phyloP scores from a whole-genome alignment of 2,329 filamentous ascomycete species.

The Exserohilum rostratum region DNA sequence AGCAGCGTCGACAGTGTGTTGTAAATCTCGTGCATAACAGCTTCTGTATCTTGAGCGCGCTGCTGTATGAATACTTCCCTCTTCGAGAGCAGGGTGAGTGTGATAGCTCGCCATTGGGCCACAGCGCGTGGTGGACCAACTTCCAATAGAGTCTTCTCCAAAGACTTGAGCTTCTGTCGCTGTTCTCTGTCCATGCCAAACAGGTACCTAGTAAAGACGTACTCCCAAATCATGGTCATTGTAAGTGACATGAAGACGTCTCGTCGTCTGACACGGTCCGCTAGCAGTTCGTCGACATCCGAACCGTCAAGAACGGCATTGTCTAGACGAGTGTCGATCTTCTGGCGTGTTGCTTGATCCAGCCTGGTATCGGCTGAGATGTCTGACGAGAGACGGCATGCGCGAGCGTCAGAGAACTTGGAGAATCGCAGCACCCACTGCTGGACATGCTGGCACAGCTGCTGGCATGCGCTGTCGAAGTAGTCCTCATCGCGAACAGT shows the following conservation, averaged over 20 bases:
- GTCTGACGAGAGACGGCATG: slow-evolving; percentile 81
- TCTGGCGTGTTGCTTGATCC: slow-evolving; percentile 61
- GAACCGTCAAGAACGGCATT: slow-evolving; percentile 93
- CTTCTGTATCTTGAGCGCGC: slow-evolving; percentile 88
- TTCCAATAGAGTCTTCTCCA: slow-evolving; percentile 90
- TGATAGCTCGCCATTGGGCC: slow-evolving; percentile 95
- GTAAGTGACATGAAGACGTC: slow-evolving; percentile 99
- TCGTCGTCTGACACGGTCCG: slow-evolving; percentile 83
- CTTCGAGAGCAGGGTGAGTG: slow-evolving; percentile 83
- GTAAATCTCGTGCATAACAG: slow-evolving; percentile 91
- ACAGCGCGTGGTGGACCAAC: slow-evolving; percentile 86
- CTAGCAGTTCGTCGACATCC: slow-evolving; percentile 86
- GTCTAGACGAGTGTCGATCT: slow-evolving; percentile 91
- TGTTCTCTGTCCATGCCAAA: slow-evolving; percentile 99
- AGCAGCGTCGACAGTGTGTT: slow-evolving; percentile 82
- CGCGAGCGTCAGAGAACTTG: slow-evolving; percentile 92
- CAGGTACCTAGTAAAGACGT: slow-evolving; percentile 95
- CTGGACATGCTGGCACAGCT: slow-evolving; percentile 93
- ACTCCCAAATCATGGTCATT: slow-evolving; percentile 99
- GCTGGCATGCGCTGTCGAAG: slow-evolving; percentile 91
- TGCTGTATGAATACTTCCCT: slow-evolving; percentile 81
- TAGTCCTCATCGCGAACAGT: slow-evolving; percentile 87
- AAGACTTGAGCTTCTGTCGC: slow-evolving; percentile 92
- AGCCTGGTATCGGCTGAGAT: slow-evolving; percentile 67
- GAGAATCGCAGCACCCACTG: slow-evolving; percentile 98